A percentile compares a stretch with the other conserved stretches of the same genome.
Evolutionary conservation across 208 protist species (phyloP).

Genomic region (Crithidia expoeki): DNA sequence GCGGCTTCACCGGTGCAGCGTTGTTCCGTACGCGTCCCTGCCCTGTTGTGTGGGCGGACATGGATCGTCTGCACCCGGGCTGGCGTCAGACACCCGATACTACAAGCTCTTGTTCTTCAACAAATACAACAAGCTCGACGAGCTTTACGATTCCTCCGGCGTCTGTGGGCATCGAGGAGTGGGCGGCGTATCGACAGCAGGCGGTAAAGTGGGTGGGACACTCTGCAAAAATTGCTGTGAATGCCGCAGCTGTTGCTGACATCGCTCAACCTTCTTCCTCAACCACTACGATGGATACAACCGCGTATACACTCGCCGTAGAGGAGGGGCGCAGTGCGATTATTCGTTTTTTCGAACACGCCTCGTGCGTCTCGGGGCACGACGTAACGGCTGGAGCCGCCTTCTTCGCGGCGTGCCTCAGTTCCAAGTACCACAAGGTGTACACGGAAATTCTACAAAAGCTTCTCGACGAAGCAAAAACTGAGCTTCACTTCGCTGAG

Average conservation of each 20-base stretch:
- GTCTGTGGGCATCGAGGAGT: constrained; percentile 49
- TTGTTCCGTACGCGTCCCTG: constrained; percentile 42
- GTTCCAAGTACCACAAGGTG: constrained; percentile 54
- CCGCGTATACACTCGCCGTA: constrained; percentile 12
- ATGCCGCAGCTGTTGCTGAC: constrained; percentile 1
- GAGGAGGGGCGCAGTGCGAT: constrained; percentile 44
- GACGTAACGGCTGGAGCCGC: constrained; percentile 12
- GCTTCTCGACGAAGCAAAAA: constrained; percentile 27
- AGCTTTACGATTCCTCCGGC: constrained; percentile 24
- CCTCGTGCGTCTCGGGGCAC: constrained; percentile 35
- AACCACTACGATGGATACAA: constrained; percentile 34
- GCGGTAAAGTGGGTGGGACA: neutral
- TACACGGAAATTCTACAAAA: constrained; percentile 38
- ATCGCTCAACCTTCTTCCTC: neutral
- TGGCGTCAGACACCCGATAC: constrained; percentile 14
- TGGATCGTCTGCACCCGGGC: constrained; percentile 24
- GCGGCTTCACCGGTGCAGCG: constrained; percentile 67
- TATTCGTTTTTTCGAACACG: constrained; percentile 58
- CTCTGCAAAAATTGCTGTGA: neutral
- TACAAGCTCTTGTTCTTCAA: neutral
- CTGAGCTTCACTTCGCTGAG: neutral
- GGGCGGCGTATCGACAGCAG: constrained; percentile 44
- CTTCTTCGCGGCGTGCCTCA: constrained; percentile 55
- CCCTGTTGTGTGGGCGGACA: constrained; percentile 22
- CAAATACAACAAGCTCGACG: neutral